These are phyloP conservation scores for Ascoidea tarda DNA, from an alignment of 805 yeast genomes.

Conservation along the genomic window DNA sequence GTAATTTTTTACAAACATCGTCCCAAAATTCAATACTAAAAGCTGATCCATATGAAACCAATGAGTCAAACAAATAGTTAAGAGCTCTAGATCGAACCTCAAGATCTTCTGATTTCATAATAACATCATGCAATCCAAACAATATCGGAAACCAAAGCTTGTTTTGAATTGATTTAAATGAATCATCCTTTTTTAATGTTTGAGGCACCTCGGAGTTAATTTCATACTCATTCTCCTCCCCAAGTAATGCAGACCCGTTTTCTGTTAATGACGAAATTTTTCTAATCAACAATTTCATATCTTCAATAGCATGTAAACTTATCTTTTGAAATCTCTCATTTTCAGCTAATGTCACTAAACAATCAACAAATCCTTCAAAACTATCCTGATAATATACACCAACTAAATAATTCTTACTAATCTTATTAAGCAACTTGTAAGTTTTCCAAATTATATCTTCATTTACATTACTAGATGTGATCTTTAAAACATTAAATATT, in stretches of 20 bases:
- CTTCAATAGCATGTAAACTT: constrained; percentile 69
- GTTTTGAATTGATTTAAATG: neutral
- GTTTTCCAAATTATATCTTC: constrained; percentile 52
- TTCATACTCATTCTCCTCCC: constrained; percentile 13
- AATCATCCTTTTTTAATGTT: neutral
- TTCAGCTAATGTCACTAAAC: constrained; percentile 72
- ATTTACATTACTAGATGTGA: constrained; percentile 48
- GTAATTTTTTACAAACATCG: constrained; percentile 53
- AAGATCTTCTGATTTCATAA: constrained; percentile 86
- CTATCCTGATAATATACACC: constrained; percentile 60
- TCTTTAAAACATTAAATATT: constrained; percentile 63
- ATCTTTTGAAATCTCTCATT: constrained; percentile 71
- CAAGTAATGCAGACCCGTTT: neutral
- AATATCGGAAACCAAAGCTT: constrained; percentile 73
- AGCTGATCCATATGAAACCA: constrained; percentile 65
- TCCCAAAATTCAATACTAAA: constrained; percentile 78
- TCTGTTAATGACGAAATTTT: constrained; percentile 21
- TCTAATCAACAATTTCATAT: constrained; percentile 46
- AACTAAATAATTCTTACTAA: constrained; percentile 46
- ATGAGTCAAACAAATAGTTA: constrained; percentile 65
- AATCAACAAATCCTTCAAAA: constrained; percentile 39
- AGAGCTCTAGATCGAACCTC: constrained; percentile 89
- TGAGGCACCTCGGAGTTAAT: constrained; percentile 12
- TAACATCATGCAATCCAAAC: constrained; percentile 72
- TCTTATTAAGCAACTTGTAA: constrained; percentile 44